Evolutionary conservation across 1,284 basidiomycete genomes (phyloP).

Genomic region (Sporisorium scitamineum): DNA sequence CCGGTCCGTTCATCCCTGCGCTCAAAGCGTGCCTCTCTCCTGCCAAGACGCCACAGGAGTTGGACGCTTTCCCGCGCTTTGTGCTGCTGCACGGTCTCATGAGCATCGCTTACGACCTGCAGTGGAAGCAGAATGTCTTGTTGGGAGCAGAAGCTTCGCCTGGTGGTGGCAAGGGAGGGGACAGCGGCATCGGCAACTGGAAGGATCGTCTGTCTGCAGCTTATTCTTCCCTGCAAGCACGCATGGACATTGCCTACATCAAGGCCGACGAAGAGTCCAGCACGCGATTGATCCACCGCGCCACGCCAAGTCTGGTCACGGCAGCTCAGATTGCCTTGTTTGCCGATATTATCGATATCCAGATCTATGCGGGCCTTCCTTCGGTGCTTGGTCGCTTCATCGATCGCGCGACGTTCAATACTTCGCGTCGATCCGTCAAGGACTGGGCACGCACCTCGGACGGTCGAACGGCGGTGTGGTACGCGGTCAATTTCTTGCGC

Average conservation of each 20-base stretch:
- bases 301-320: conserved; percentile 49
- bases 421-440: conserved; percentile 45
- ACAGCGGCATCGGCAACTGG: conserved; percentile 47
- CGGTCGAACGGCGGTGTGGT: conserved; percentile 51
- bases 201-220: conserved; percentile 49
- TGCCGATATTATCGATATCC: conserved; percentile 57
- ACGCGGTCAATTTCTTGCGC: conserved; percentile 51
- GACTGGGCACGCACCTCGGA: conserved; percentile 55
- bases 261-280: conserved; percentile 52
- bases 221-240: conserved; percentile 46
- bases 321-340: conserved; percentile 55
- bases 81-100: conserved; percentile 58
- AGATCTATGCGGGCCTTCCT: conserved; percentile 57
- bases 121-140: conserved; percentile 59
- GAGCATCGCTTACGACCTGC: conserved; percentile 59
- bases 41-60: conserved; percentile 48
- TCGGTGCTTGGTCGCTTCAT: conserved; percentile 60
- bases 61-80: conserved; percentile 53
- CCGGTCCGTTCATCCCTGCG: conserved; percentile 50
- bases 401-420: conserved; percentile 52
- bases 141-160: conserved; percentile 48
- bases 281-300: conserved; percentile 46
- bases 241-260: conserved; percentile 54
- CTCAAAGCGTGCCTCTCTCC: conserved; percentile 54
- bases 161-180: conserved; percentile 27